Conservation (phyloP, 2,329 filamentous ascomycete genomes). For the Neonectria punicea region DNA sequence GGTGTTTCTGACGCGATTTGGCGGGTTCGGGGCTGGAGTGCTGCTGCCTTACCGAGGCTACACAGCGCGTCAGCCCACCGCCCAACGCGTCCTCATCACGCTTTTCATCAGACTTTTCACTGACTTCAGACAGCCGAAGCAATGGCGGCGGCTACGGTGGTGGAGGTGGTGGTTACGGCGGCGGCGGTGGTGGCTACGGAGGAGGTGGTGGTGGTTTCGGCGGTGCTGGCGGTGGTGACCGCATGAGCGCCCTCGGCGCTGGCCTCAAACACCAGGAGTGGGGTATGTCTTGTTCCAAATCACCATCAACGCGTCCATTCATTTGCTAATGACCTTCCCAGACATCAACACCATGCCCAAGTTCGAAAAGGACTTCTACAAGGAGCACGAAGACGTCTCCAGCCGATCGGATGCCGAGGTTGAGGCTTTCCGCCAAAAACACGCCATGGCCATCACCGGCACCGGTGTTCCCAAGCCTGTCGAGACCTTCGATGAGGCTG, state of each 20-base stretch:
- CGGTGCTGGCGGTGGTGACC: conserved; percentile 83
- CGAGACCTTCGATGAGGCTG: conserved; percentile 96
- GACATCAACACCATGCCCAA: conserved; percentile 85
- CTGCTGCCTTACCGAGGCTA: conserved; percentile 21
- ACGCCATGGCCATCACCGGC: conserved; percentile 86
- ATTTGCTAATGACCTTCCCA: conserved; percentile 51
- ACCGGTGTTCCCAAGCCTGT: conserved; percentile 89
- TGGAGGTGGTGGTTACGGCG: conserved; percentile 54
- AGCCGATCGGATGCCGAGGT: conserved; percentile 82
- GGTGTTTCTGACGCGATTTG: conserved; percentile 11
- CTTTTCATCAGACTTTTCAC: conserved; percentile 34
- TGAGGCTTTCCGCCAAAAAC: conserved; percentile 85
- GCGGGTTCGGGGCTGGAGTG: conserved; percentile 16
- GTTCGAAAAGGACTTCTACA: conserved; percentile 99
- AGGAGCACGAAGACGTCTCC: conserved; percentile 85
- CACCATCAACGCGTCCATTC: conserved; percentile 39
- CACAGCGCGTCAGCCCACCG: conserved; percentile 21
- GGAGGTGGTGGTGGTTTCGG: conserved; percentile 53
- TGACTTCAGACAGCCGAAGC: conserved; percentile 59
- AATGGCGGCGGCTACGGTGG: conserved; percentile 54
- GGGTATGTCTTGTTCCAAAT: conserved; percentile 68
- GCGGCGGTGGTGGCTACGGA: conserved; percentile 50
- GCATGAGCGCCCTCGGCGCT: conserved; percentile 91
- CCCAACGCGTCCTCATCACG: conserved; percentile 19
- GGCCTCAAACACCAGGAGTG: conserved; percentile 88